A percentile compares a stretch with the other conserved stretches of the same genome.
phyloP scores from a whole-genome alignment of 805 yeast species.

The Saccharomycopsis microspora region DNA sequence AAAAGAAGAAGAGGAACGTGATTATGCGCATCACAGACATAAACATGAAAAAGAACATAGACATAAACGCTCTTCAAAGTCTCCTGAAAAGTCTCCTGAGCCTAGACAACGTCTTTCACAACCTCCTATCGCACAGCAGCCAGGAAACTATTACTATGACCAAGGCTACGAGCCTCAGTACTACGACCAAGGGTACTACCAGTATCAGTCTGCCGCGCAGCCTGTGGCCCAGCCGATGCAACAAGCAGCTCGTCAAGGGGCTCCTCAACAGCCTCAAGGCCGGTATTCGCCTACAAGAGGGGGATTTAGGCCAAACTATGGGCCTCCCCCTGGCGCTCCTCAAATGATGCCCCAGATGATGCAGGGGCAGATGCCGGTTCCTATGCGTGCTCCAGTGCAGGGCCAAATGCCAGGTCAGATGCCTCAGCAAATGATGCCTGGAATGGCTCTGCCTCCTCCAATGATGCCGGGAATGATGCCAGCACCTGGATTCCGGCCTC shows the following conservation, averaged over 20 bases:
- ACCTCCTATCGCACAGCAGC: conserved; percentile 9
- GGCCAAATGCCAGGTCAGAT: too few relatives aligned
- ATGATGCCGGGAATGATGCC: too few relatives aligned
- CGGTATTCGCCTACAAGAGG: conserved; percentile 11
- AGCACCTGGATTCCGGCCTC: conserved; percentile 12
- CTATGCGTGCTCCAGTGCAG: too few relatives aligned
- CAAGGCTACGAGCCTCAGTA: not conserved
- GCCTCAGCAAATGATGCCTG: too few relatives aligned
- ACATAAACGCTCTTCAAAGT: not conserved
- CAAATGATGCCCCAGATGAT: not conserved
- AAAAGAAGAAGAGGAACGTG: conserved; percentile 1
- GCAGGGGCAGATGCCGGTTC: too few relatives aligned
- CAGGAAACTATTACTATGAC: conserved; percentile 6
- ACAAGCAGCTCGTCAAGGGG: conserved; percentile 11
- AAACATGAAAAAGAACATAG: not conserved
- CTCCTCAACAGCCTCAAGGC: not conserved
- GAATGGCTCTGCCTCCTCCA: too few relatives aligned
- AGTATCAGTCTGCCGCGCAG: conserved; percentile 5
- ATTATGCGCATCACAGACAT: not conserved
- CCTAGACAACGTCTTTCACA: conserved; percentile 3
- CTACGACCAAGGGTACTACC: conserved; percentile 3
- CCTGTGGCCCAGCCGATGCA: conserved; percentile 19
- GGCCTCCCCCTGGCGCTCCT: not conserved
- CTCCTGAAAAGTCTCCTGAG: not conserved
- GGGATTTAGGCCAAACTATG: conserved; percentile 2